Percentiles rank a stretch among this genome's conserved stretches.
These are phyloP conservation scores for Mortierella polycephala DNA, from an alignment of 371 early-diverging fungal genomes.

Conservation along the genomic window DNA sequence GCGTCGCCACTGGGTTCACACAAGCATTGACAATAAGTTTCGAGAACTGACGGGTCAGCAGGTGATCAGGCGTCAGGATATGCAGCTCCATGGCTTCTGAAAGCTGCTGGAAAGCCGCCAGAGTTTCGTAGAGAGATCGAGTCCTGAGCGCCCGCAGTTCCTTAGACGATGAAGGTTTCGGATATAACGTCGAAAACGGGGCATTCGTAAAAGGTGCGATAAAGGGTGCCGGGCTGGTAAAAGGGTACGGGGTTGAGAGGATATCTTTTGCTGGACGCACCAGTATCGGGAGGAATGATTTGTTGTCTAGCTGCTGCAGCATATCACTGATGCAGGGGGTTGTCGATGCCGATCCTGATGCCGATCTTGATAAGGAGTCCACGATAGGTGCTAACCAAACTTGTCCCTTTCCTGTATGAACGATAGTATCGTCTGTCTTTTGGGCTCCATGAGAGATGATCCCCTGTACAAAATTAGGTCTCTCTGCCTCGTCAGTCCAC, in stretches of 20 bases:
- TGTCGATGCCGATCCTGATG: not conserved
- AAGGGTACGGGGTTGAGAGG: slow-evolving; percentile 25
- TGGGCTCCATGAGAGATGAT: slow-evolving; percentile 48
- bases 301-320: not conserved
- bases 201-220: slow-evolving; percentile 14
- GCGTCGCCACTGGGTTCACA: slow-evolving; percentile 43
- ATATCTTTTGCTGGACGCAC: not conserved
- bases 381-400: slow-evolving; percentile 40
- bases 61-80: slow-evolving; percentile 27
- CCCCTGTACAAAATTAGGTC: slow-evolving; percentile 51
- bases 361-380: not conserved
- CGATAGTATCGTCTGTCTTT: slow-evolving; percentile 29
- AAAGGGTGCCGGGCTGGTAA: slow-evolving; percentile 12
- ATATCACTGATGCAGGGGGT: slow-evolving; percentile 1
- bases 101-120: slow-evolving; percentile 18
- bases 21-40: slow-evolving; percentile 47
- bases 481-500: slow-evolving; percentile 28
- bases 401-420: slow-evolving; percentile 41
- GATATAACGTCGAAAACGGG: slow-evolving; percentile 31
- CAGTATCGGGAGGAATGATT: slow-evolving; percentile 12
- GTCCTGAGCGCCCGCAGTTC: slow-evolving; percentile 25
- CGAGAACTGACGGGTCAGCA: slow-evolving; percentile 38
- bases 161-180: slow-evolving; percentile 3
- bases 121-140: slow-evolving; percentile 33
- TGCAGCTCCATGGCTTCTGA: slow-evolving; percentile 22